Conservation (phyloP, 495 filamentous ascomycete genomes). For the Physcia stellaris region DNA sequence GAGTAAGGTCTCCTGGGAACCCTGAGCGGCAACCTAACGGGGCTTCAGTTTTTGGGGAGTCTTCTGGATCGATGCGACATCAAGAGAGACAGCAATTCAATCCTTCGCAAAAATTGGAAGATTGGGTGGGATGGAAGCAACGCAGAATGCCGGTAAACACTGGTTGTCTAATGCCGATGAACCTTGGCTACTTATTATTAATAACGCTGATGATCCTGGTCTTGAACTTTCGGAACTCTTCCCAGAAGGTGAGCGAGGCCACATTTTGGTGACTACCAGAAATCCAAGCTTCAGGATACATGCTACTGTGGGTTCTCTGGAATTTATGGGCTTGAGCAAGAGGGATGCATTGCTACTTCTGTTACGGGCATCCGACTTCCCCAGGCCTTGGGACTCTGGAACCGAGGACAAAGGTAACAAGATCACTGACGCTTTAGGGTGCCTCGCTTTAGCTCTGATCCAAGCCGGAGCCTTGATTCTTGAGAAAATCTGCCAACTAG, state of each 20-base stretch:
- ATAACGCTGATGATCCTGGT: slow-evolving; percentile 25
- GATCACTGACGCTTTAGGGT: slow-evolving; percentile 22
- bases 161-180: slow-evolving; percentile 14
- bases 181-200: slow-evolving; percentile 25
- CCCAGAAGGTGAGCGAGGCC: slow-evolving; percentile 19
- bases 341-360: slow-evolving; percentile 18
- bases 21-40: background rate
- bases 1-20: background rate
- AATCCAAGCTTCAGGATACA: slow-evolving; percentile 16
- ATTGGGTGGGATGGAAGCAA: slow-evolving; percentile 10
- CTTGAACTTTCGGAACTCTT: slow-evolving; percentile 17
- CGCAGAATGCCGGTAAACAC: slow-evolving; percentile 10
- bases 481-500: slow-evolving; percentile 4
- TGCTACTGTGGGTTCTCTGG: slow-evolving; percentile 13
- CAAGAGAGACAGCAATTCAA: slow-evolving; percentile 8
- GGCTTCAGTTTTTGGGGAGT: slow-evolving; percentile 17
- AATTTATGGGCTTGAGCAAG: slow-evolving; percentile 15
- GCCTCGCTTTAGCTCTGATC: slow-evolving; percentile 24
- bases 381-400: slow-evolving; percentile 12
- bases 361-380: slow-evolving; percentile 14
- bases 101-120: slow-evolving; percentile 12
- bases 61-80: slow-evolving; percentile 17
- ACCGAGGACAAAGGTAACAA: slow-evolving; percentile 7
- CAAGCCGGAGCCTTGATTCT: slow-evolving; percentile 23
- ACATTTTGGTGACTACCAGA: slow-evolving; percentile 24